Conservation (phyloP, 75 land plant genomes). For the Pinus albicaulis region DNA sequence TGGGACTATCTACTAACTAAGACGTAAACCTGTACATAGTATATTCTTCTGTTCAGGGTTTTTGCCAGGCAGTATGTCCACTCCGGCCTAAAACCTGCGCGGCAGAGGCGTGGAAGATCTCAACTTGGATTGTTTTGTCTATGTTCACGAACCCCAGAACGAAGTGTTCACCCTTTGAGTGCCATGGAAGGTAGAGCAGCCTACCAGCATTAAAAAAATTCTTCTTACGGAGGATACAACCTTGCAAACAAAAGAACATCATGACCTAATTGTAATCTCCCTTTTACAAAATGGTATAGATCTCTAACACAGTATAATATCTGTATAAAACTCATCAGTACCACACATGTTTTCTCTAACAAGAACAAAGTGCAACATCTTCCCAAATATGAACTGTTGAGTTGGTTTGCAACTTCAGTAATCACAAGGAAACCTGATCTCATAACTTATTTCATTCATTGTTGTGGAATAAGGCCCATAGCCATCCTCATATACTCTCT, state of each 20-base stretch:
- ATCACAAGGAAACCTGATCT: background rate
- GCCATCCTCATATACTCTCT: background rate
- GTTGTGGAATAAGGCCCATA: background rate
- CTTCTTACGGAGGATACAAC: background rate
- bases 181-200: background rate
- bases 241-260: background rate
- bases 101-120: background rate
- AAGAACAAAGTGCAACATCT: background rate
- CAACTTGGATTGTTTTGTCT: background rate
- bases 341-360: background rate
- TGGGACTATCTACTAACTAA: background rate
- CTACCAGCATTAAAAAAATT: background rate
- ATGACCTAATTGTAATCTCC: background rate
- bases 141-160: background rate
- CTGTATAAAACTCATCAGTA: background rate
- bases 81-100: background rate
- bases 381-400: background rate
- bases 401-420: background rate
- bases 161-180: background rate
- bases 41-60: background rate
- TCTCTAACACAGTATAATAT: background rate
- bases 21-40: background rate
- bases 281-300: slow-evolving; percentile 2
- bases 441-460: background rate
- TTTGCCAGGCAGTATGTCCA: background rate